Conservation (phyloP, 2,329 filamentous ascomycete species). For the Helicocarpus griseus region DNA sequence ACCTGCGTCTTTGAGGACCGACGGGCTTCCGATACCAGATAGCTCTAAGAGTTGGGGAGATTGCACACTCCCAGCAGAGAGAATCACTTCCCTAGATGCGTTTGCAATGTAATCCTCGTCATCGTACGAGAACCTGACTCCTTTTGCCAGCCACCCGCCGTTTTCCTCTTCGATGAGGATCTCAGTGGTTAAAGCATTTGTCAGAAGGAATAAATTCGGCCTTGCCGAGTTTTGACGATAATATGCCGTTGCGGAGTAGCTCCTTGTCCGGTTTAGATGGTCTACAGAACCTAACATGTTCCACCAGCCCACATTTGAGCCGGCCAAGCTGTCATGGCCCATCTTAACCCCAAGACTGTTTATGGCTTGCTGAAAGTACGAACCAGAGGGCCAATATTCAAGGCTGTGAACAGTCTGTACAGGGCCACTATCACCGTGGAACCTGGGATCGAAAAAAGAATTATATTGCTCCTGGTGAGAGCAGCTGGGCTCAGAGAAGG, state of each 20-base stretch:
- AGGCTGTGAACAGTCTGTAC: slow-evolving; percentile 22
- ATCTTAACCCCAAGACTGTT: slow-evolving; percentile 28
- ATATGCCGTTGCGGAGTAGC: slow-evolving; percentile 36
- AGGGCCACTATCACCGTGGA: slow-evolving; percentile 17
- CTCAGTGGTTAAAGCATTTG: slow-evolving; percentile 37
- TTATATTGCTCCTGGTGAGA: slow-evolving; percentile 19
- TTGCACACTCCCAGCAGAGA: slow-evolving; percentile 49
- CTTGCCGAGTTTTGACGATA: slow-evolving; percentile 28
- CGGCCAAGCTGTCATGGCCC: slow-evolving; percentile 29
- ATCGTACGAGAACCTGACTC: slow-evolving; percentile 32
- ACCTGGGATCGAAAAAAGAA: slow-evolving; percentile 21
- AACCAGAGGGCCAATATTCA: background rate
- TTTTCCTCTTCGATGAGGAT: slow-evolving; percentile 31
- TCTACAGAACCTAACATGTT: slow-evolving; percentile 21
- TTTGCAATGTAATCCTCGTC: slow-evolving; percentile 27
- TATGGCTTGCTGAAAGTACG: slow-evolving; percentile 21
- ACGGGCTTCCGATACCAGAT: slow-evolving; percentile 47
- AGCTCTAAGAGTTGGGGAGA: slow-evolving; percentile 53
- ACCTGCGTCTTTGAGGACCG: slow-evolving; percentile 32
- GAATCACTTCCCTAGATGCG: slow-evolving; percentile 43
- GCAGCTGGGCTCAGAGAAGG: slow-evolving; percentile 23
- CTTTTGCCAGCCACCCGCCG: slow-evolving; percentile 26
- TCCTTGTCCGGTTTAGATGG: slow-evolving; percentile 25
- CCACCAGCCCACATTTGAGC: slow-evolving; percentile 34
- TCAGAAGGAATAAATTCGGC: slow-evolving; percentile 40